Base-by-base conservation (phyloP, 2,329 filamentous ascomycete species). In the Claviceps maximensis region DNA sequence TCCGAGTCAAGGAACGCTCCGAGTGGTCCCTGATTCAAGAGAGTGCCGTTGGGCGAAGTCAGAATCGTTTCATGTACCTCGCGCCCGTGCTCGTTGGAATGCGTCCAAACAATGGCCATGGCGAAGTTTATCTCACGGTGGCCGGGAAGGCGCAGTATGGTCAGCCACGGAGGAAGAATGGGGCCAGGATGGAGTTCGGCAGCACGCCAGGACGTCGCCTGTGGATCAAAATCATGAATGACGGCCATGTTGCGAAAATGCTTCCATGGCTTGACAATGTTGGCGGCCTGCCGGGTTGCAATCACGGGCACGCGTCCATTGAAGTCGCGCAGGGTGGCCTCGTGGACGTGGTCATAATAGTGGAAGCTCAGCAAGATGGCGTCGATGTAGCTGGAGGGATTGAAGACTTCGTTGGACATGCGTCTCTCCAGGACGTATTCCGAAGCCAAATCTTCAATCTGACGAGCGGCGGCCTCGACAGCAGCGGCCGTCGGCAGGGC, bases 401-500 rank as follows among this genome's bases (percentile, higher is more conserved):
- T 55, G 51, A 53, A 55, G 31, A 55, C 49, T 25, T 55, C 54
- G 21, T 55, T 55, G 21, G 51, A 55, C 54, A 53, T 51, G 54
- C 51, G 54, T 17, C 54, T 38, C 9, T 40, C 53, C 15, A 55
- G 25, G 23, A 55, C 54, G 25, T 51, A 47, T 27, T 55, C 48
- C 29, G 51, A 55, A 12, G 54, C 54, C 48, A 53, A 12, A 23
- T 55, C 54, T 27, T 55, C 54, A 23, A 55, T 55, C 38, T 51
- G 54, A 15, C 54, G 54, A 10, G 54, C 54, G 15, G 46, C 51
- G 15, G 51, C 45, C 21, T 55, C 54, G 17, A 55, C 54, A 4
- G 54, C 54, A 17, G 45, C 51, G 10, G 51, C 54, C 6, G 51
- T 49, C 12, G 54, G 49, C 52, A 53, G 42, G n/a, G 54, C 54